Evolutionary conservation across 495 filamentous ascomycete genomes (phyloP), one percentile per base, ranked within the genome.

Genomic region (Hypoxylon intermedium): DNA sequence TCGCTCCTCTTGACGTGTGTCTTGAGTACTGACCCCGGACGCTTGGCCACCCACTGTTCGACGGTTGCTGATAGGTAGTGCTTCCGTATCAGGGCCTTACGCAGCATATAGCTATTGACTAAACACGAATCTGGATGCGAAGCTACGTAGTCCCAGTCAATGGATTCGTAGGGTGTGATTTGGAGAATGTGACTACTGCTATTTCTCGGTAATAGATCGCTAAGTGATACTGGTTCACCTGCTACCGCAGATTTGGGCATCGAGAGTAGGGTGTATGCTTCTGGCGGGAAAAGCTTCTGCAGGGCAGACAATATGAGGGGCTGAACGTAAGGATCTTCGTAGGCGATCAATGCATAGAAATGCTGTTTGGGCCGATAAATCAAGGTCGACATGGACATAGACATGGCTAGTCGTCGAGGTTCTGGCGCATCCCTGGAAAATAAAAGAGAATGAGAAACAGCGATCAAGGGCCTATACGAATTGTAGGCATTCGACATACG

Each of bases 11-110:
- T 90, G 33, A 95, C 81, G 56, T 92, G 85, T 1, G 77, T 76
- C 38, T 75, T 77, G 1, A 98, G 78, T 2, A 85, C 71, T 13
- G 86, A 89, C 28, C 81, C 75, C 0, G 93, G 91, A 61, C 93
- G 77, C 67, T 98, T 98, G 15, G 87, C 82, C 9, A 89, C 75
- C 88, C 92, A 96, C 61, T 86, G 86, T 34, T 84, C 76, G 30
- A 95, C 82, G 0, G 93, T 97, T 12, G 86, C 85, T 4, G 86
- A 83, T 2, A 98, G 81, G 70, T 91, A 97, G 70, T 98, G 94
- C 72, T 98, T 98, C 43, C 94, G 85, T 67, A 97, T 97, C n/a
- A 98, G 76, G 1, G 94, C 94, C 81, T 97, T 98, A 65, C 94
- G 92, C 72, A 97, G 93, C 66, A 97, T 85, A 69, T 96, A 97